Percentiles rank a stretch among this genome's conserved stretches.
phyloP scores from a whole-genome alignment of 2,329 filamentous ascomycete genomes.

The Aspergillus sp. region DNA sequence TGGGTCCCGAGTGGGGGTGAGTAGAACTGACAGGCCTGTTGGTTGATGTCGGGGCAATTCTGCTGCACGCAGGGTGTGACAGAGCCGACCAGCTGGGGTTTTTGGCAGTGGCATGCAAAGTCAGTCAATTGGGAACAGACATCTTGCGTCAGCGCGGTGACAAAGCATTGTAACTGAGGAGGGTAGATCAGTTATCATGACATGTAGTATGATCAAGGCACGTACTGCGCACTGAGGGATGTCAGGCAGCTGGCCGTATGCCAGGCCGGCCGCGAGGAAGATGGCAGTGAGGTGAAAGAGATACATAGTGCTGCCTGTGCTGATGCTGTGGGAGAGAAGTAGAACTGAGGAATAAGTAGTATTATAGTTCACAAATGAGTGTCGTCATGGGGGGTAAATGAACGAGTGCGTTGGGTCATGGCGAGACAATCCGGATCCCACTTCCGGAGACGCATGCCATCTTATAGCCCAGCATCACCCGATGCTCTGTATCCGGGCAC shows the following conservation, averaged over 20 bases:
- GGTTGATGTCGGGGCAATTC: constrained; percentile 34
- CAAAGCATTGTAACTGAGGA: constrained; percentile 47
- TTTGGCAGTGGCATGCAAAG: constrained; percentile 51
- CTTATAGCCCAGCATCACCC: no score
- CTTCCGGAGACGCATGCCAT: no score
- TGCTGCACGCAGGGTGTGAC: constrained; percentile 49
- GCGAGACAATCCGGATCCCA: no score
- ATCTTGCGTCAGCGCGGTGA: constrained; percentile 39
- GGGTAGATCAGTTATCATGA: background rate
- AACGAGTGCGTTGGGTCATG: no score
- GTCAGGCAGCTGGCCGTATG: constrained; percentile 44
- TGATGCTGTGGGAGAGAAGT: background rate
- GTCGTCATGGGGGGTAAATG: no score
- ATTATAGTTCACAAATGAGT: no score
- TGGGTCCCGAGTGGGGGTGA: background rate
- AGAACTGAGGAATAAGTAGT: background rate
- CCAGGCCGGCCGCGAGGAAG: constrained; percentile 44
- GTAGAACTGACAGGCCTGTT: constrained; percentile 35
- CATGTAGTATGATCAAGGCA: background rate
- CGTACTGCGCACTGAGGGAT: constrained; percentile 49
- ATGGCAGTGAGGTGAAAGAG: constrained; percentile 31
- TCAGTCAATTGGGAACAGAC: constrained; percentile 47
- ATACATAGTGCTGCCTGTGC: constrained; percentile 20
- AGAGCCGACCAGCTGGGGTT: constrained; percentile 39
- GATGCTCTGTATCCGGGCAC: no score